phyloP scores from a whole-genome alignment of 164 flowering plant species.

The Vitis rotundifolia region DNA sequence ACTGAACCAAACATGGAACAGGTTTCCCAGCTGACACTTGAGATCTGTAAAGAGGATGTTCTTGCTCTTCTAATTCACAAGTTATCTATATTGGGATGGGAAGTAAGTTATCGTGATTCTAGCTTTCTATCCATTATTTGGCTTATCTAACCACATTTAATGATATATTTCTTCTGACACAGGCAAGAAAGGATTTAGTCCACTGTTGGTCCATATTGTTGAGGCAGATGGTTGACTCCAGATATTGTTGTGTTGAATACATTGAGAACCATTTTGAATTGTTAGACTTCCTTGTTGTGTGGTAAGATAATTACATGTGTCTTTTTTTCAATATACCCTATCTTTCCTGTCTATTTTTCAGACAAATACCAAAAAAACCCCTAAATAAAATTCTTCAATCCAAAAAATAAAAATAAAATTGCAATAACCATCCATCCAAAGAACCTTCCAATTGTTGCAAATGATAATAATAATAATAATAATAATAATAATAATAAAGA shows the following conservation, averaged over 20 bases:
- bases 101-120: constrained; percentile 49
- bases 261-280: constrained; percentile 83
- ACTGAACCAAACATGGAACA: constrained; percentile 77
- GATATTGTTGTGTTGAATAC: constrained; percentile 75
- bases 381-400: neutral
- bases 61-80: constrained; percentile 79
- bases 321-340: neutral
- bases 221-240: constrained; percentile 75
- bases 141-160: neutral
- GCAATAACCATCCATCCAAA: too few species aligned
- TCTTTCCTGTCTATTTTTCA: neutral
- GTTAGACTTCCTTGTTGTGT: constrained; percentile 85
- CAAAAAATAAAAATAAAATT: too few species aligned
- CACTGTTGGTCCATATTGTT: constrained; percentile 88
- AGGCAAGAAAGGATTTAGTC: constrained; percentile 93
- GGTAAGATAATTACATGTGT: constrained; percentile 44
- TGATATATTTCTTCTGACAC: constrained; percentile 18
- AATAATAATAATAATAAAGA: too few species aligned
- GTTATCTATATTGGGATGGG: constrained; percentile 81
- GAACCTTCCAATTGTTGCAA: too few species aligned
- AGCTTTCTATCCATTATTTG: neutral
- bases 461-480: too few species aligned
- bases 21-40: constrained; percentile 61
- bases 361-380: too few species aligned
- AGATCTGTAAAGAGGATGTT: constrained; percentile 85